Evolutionary conservation across 495 filamentous ascomycete species (phyloP).

Genomic region (Trichocladium uniseriatum): DNA sequence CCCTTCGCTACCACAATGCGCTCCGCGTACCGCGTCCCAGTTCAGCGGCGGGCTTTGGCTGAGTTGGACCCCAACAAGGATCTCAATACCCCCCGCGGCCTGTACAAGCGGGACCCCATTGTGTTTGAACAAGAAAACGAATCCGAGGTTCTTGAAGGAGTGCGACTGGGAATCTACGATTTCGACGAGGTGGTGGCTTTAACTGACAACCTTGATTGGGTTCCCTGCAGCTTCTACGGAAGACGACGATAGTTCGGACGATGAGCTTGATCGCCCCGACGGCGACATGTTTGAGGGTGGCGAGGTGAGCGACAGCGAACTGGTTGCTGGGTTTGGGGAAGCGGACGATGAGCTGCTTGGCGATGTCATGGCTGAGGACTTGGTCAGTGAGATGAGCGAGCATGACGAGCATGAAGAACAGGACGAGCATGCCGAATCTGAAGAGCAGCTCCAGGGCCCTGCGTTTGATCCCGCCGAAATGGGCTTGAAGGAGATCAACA

Average conservation of each 20-base stretch:
- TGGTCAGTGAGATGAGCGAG: slow-evolving; percentile 9
- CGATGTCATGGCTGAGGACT: slow-evolving; percentile 22
- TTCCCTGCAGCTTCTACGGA: slow-evolving; percentile 5
- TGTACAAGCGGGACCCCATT: slow-evolving; percentile 15
- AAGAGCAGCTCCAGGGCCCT: slow-evolving; percentile 18
- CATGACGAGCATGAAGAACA: slow-evolving; percentile 19
- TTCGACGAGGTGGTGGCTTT: slow-evolving; percentile 13
- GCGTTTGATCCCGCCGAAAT: slow-evolving; percentile 36
- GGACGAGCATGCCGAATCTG: slow-evolving; percentile 19
- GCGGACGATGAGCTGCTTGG: slow-evolving; percentile 18
- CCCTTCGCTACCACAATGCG: not conserved
- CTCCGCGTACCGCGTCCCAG: not conserved
- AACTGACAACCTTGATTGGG: slow-evolving; percentile 19
- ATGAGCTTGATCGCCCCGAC: slow-evolving; percentile 2
- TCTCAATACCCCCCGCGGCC: slow-evolving; percentile 12
- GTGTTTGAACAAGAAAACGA: slow-evolving; percentile 21
- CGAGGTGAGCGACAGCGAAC: slow-evolving; percentile 9
- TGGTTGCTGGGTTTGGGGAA: slow-evolving; percentile 1
- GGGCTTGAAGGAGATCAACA: slow-evolving; percentile 82
- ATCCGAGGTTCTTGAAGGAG: slow-evolving; percentile 8
- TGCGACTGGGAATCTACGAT: slow-evolving; percentile 16
- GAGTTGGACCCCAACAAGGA: slow-evolving; percentile 15
- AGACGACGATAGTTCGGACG: slow-evolving; percentile 13
- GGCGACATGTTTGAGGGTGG: not conserved
- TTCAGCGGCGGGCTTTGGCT: slow-evolving; percentile 10